Percentiles rank a stretch among this genome's conserved stretches.
Conservation (phyloP, 2,329 filamentous ascomycete genomes). For the Paraconiothyrium sp. region DNA sequence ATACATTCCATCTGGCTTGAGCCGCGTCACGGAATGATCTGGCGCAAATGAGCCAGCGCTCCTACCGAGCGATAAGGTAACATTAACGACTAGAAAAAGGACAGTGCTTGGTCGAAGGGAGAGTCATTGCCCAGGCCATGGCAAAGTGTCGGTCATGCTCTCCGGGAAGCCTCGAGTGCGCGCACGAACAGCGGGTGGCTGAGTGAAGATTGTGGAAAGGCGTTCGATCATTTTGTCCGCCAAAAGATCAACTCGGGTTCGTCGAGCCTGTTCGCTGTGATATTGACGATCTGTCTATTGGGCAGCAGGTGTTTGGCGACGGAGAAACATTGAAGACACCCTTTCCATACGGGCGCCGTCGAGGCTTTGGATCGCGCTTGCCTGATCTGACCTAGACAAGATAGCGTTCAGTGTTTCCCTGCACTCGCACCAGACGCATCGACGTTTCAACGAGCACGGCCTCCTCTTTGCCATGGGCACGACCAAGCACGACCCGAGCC, state of each 20-base stretch:
- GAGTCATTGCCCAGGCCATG: conserved; percentile 25
- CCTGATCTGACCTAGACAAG: conserved; percentile 8
- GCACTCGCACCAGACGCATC: not conserved
- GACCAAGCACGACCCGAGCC: not conserved
- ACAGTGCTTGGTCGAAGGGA: conserved; percentile 9
- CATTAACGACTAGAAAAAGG: conserved; percentile 13
- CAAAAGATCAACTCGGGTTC: not conserved
- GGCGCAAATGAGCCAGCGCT: not conserved
- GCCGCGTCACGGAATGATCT: conserved; percentile 9
- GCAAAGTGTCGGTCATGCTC: not conserved
- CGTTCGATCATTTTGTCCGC: not conserved
- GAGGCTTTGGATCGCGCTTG: not conserved
- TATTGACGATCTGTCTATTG: not conserved
- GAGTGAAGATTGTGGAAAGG: conserved; percentile 3
- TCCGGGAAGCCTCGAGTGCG: not conserved
- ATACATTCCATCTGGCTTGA: conserved; percentile 3
- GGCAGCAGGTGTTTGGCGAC: not conserved
- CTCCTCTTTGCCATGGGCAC: not conserved
- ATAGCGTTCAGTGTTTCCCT: not conserved
- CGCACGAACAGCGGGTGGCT: not conserved
- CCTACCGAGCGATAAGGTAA: conserved; percentile 7
- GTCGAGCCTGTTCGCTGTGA: not conserved
- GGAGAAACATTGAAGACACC: not conserved
- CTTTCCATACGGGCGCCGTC: not conserved
- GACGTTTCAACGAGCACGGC: not conserved